A percentile compares a stretch with the other conserved stretches of the same genome.
These are phyloP conservation scores for Pythium periplocum DNA, from an alignment of 352 stramenopile species.

Conservation along the genomic window DNA sequence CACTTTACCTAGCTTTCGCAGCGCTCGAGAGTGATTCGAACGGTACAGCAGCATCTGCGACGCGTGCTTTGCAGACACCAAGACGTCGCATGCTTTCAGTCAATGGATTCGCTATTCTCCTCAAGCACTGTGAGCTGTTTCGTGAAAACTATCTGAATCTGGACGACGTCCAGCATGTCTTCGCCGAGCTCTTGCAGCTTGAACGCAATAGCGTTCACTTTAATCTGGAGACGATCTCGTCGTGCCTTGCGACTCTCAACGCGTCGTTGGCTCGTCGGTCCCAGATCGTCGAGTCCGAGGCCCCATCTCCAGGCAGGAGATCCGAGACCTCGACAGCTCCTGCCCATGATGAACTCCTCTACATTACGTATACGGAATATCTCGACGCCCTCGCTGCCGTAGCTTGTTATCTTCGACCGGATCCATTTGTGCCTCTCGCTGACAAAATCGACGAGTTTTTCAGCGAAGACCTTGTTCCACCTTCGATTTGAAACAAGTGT, in stretches of 20 bases:
- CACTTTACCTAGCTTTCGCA: slow-evolving; percentile 42
- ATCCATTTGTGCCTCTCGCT: slow-evolving; percentile 53
- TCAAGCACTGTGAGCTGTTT: slow-evolving; percentile 50
- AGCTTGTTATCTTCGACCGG: slow-evolving; percentile 51
- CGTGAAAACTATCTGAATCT: slow-evolving; percentile 56
- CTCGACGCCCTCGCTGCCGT: slow-evolving; percentile 49
- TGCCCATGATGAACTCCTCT: slow-evolving; percentile 22
- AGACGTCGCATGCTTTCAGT: slow-evolving; percentile 37
- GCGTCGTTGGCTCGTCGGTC: not conserved
- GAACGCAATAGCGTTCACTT: slow-evolving; percentile 54
- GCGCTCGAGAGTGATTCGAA: slow-evolving; percentile 11
- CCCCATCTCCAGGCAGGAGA: not conserved
- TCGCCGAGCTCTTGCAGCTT: slow-evolving; percentile 53
- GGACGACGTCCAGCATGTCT: slow-evolving; percentile 53
- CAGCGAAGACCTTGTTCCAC: slow-evolving; percentile 8
- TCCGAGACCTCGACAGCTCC: not conserved
- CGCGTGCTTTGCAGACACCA: not conserved
- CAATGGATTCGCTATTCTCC: slow-evolving; percentile 36
- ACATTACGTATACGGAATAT: slow-evolving; percentile 60
- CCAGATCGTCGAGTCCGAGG: not conserved
- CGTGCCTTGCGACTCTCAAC: slow-evolving; percentile 8
- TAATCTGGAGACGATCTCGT: slow-evolving; percentile 9
- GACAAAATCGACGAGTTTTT: slow-evolving; percentile 60
- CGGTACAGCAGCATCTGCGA: not conserved
- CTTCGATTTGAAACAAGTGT: too few relatives aligned